A percentile compares a stretch with the other conserved stretches of the same genome.
phyloP scores from a whole-genome alignment of 1,139 yeast species.

The Casaregolazyma lundiana region DNA sequence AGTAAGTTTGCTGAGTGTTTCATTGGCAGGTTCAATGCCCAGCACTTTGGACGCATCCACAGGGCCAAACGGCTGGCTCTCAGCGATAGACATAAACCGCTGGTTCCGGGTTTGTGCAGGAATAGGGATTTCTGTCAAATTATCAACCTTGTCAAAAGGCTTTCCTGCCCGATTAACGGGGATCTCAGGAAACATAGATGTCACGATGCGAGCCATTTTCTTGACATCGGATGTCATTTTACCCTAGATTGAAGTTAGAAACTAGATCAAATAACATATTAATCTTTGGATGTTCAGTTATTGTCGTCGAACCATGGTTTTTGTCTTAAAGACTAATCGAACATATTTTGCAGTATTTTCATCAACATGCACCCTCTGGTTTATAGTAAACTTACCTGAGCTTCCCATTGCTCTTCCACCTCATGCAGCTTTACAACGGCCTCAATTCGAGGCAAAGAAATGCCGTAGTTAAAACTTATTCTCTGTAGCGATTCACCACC shows the following conservation, averaged over 20 bases:
- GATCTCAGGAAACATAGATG: conserved; percentile 73
- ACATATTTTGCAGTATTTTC: conserved; percentile 37
- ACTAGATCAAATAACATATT: conserved; percentile 1
- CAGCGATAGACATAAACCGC: conserved; percentile 84
- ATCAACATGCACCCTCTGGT: conserved; percentile 31
- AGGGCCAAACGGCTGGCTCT: conserved; percentile 96
- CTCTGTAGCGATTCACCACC: conserved; percentile 60
- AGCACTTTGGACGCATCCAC: conserved; percentile 88
- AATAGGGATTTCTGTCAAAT: conserved; percentile 82
- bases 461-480: conserved; percentile 72
- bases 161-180: conserved; percentile 29
- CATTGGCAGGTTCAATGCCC: conserved; percentile 79
- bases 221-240: conserved; percentile 28
- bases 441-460: conserved; percentile 80
- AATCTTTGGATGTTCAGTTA: conserved; percentile 9
- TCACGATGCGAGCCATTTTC: conserved; percentile 48
- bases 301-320: conserved; percentile 49
- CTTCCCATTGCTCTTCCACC: conserved; percentile 58
- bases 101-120: conserved; percentile 81
- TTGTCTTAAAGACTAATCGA: conserved; percentile 85
- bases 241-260: conserved; percentile 14
- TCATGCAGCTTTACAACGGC: conserved; percentile 67
- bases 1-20: conserved; percentile 62
- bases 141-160: conserved; percentile 28
- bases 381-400: conserved; percentile 48